These are phyloP conservation scores for Lipomyces sp. DNA, from an alignment of 805 yeast genomes.

Conservation along the genomic window DNA sequence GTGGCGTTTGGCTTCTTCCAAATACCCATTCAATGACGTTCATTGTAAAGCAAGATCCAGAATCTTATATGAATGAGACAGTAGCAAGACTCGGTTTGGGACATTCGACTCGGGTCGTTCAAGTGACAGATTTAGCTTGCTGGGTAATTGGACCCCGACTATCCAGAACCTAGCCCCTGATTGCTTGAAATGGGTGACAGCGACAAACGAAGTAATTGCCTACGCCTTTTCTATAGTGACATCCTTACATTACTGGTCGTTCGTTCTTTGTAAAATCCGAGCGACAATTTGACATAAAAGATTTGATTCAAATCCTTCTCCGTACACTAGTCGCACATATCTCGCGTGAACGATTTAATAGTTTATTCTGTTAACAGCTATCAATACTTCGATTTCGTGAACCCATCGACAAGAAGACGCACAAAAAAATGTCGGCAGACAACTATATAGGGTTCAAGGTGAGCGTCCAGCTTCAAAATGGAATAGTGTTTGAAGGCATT, in stretches of 20 bases:
- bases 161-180: background rate
- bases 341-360: background rate
- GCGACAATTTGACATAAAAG: background rate
- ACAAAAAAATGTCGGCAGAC: slow-evolving; percentile 19
- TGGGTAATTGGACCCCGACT: too few species aligned
- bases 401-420: background rate
- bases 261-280: background rate
- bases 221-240: too few species aligned
- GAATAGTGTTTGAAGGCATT: slow-evolving; percentile 46
- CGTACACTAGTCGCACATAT: background rate
- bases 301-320: too few species aligned
- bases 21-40: slow-evolving; percentile 90
- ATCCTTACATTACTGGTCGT: too few species aligned
- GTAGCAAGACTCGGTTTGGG: background rate
- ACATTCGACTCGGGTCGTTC: background rate
- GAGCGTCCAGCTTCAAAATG: slow-evolving; percentile 30
- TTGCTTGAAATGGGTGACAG: too few species aligned
- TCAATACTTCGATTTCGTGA: background rate
- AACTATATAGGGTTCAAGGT: slow-evolving; percentile 30
- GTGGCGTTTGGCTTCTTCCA: slow-evolving; percentile 92
- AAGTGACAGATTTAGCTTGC: too few species aligned
- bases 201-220: too few species aligned
- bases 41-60: slow-evolving; percentile 48
- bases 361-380: background rate
- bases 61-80: background rate